A percentile compares a stretch with the other conserved stretches of the same genome.
These are phyloP conservation scores for Colletotrichum spaethianum DNA, from an alignment of 2,329 filamentous ascomycete species.

Conservation along the genomic window DNA sequence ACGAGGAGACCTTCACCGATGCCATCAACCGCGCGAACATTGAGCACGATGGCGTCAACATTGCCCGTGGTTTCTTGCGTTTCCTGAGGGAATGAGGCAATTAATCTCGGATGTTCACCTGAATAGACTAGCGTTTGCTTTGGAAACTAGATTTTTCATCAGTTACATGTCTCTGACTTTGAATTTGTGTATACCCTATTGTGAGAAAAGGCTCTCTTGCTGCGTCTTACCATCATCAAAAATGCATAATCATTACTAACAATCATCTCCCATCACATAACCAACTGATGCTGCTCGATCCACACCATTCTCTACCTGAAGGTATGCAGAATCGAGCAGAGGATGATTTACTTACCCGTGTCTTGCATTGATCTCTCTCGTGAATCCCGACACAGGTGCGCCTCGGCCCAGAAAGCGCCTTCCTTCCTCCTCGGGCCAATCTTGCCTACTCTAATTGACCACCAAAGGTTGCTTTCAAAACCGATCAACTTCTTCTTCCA, in stretches of 20 bases:
- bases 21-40: slow-evolving; percentile 76
- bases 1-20: slow-evolving; percentile 77
- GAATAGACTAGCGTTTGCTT: slow-evolving; percentile 38
- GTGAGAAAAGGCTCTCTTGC: too few species aligned
- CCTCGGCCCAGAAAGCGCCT: too few species aligned
- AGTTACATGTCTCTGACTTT: rapidly evolving
- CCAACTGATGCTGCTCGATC: too few species aligned
- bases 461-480: background rate
- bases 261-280: background rate
- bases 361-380: too few species aligned
- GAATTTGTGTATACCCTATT: too few species aligned
- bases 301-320: background rate
- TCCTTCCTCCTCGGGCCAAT: background rate
- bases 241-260: too few species aligned
- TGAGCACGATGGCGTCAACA: slow-evolving; percentile 83
- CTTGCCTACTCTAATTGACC: background rate
- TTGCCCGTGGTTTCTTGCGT: slow-evolving; percentile 81
- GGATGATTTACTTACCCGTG: background rate
- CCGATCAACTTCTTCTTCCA: background rate
- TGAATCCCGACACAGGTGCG: too few species aligned
- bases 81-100: slow-evolving; percentile 75
- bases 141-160: background rate
- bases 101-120: slow-evolving; percentile 18
- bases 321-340: too few species aligned
- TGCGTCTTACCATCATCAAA: background rate